A percentile compares a stretch with the other conserved stretches of the same genome.
Conservation (phyloP, 257 asterid genomes). For the Datura wrightii region DNA sequence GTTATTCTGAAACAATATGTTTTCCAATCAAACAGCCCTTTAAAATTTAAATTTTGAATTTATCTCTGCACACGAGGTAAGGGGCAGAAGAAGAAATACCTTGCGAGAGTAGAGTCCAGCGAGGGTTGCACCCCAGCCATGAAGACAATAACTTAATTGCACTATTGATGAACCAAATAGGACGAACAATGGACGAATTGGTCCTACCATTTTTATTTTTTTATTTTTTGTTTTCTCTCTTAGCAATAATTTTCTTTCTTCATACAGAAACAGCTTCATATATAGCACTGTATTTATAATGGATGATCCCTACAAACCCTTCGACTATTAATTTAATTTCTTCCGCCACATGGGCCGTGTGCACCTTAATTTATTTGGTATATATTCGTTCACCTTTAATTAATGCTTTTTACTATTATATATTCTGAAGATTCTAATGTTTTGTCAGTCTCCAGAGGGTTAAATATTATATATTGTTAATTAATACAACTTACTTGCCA, state of each 20-base stretch:
- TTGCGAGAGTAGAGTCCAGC: slow-evolving; percentile 62
- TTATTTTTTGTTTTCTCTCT: neutral
- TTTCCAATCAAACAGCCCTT: no score
- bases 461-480: no score
- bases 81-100: slow-evolving; percentile 35
- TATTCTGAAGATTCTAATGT: no score
- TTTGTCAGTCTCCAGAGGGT: no score
- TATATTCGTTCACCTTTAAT: no score
- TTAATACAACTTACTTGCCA: no score
- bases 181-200: slow-evolving; percentile 58
- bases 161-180: slow-evolving; percentile 74
- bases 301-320: neutral
- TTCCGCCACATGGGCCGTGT: neutral
- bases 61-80: no score
- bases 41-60: no score
- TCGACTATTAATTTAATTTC: neutral
- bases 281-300: neutral
- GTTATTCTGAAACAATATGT: no score
- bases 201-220: slow-evolving; percentile 50
- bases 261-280: neutral
- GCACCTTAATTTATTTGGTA: neutral
- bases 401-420: no score
- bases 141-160: slow-evolving; percentile 52
- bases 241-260: neutral
- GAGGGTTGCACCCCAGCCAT: slow-evolving; percentile 71